Percentiles rank a stretch among this genome's conserved stretches.
phyloP scores from a whole-genome alignment of 2,329 filamentous ascomycete species.

The Didymella keratinophila region DNA sequence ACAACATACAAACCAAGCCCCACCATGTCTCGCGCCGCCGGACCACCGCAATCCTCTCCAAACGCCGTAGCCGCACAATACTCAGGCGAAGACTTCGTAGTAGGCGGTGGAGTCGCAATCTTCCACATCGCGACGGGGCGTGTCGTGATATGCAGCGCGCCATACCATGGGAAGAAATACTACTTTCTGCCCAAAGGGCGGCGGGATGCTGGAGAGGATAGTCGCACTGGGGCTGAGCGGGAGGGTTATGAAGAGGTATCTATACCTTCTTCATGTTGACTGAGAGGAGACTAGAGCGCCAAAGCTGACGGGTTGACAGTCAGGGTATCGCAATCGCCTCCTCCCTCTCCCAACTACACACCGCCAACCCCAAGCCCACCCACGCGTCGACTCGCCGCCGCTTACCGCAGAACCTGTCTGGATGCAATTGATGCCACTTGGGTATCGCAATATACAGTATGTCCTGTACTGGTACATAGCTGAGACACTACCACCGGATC shows the following conservation, averaged over 20 bases:
- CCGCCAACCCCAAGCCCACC: constrained; percentile 53
- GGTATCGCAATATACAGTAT: constrained; percentile 48
- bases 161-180: constrained; percentile 41
- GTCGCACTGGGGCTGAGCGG: constrained; percentile 53
- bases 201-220: constrained; percentile 57
- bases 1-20: background rate
- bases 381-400: constrained; percentile 32
- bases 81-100: constrained; percentile 39
- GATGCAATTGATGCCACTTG: constrained; percentile 53
- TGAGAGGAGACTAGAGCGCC: too few relatives aligned
- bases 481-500: constrained; percentile 54
- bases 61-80: constrained; percentile 38
- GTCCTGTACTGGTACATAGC: constrained; percentile 58
- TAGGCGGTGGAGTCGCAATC: constrained; percentile 56
- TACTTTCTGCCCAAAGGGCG: constrained; percentile 61
- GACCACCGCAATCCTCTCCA: constrained; percentile 17
- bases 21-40: constrained; percentile 18
- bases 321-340: constrained; percentile 59
- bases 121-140: constrained; percentile 58
- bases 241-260: constrained; percentile 60
- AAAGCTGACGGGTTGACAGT: constrained; percentile 32
- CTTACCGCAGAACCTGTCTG: constrained; percentile 56
- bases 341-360: constrained; percentile 56
- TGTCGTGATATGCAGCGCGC: constrained; percentile 59
- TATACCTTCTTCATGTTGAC: too few relatives aligned